Conservation (phyloP, 768 basidiomycete genomes). For the Leccinellum albellum region DNA sequence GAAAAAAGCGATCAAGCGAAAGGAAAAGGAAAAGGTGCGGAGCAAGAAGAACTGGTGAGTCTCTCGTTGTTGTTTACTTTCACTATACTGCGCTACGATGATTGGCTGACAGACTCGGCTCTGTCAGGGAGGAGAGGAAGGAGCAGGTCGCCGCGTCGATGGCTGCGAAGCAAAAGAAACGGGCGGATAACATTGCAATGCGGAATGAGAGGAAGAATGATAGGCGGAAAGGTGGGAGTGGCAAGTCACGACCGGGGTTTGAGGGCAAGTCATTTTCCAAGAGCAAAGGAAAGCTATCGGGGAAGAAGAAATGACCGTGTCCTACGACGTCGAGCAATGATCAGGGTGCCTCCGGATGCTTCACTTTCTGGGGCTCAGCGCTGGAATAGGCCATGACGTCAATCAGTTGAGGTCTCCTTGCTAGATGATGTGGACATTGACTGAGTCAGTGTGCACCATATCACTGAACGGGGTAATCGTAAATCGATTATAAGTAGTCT, state of each 20-base stretch:
- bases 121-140: slow-evolving; percentile 81
- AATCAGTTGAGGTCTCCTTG: too few relatives aligned
- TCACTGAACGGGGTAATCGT: too few relatives aligned
- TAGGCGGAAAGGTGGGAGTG: slow-evolving; percentile 49
- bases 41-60: slow-evolving; percentile 82
- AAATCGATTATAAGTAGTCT: too few relatives aligned
- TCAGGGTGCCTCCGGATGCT: too few relatives aligned
- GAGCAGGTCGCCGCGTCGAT: slow-evolving; percentile 68
- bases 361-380: neutral
- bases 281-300: slow-evolving; percentile 33
- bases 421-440: too few relatives aligned
- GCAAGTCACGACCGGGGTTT: slow-evolving; percentile 78
- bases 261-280: slow-evolving; percentile 81
- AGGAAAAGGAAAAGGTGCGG: slow-evolving; percentile 86
- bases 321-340: too few relatives aligned
- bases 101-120: too few relatives aligned
- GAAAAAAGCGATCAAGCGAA: slow-evolving; percentile 91
- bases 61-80: neutral
- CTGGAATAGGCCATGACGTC: too few relatives aligned
- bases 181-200: slow-evolving; percentile 84
- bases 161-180: slow-evolving; percentile 87
- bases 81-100: neutral
- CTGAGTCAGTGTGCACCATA: too few relatives aligned
- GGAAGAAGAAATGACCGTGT: slow-evolving; percentile 20
- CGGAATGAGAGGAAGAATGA: slow-evolving; percentile 73